Base-by-base conservation (phyloP, 768 basidiomycete species). In the Rhizopogon sp. region DNA sequence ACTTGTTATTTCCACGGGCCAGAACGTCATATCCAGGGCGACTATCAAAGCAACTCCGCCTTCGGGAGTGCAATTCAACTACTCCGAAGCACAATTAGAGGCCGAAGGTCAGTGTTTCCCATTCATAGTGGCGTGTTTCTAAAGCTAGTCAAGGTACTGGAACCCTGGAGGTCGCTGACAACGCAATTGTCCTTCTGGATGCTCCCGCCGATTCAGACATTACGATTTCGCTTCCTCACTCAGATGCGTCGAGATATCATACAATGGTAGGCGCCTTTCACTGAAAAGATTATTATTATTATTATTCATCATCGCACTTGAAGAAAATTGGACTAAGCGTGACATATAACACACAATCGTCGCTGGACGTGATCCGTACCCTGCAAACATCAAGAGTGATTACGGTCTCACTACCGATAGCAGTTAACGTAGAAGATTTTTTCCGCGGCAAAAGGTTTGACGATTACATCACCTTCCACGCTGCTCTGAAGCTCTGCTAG, bases 361-460 rank as follows among this genome's bases (percentile, higher is more conserved):
- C 87, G 56, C 78, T 84, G 1, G 70, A 70, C 3, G 59, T 86
- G 5, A 68, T 69, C 14, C 79, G 93, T 39, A 79, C 69, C 5
- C 67, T 91, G 28, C 75, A 73, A 39, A 74, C 81, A 31, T 76
- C 80, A 11, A 78, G 81, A 55, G 69, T 77, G 2, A 74, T 95
- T 4, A 76, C 79, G 13, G 84, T 87, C 6, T 79, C 87, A 0
- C 75, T 98, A 3, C 95, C 96, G 0, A 76, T 99, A 43, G 83
- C 88, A 3, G 90, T 98, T 55, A 97, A 95, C 55, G 96, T 98
- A 0, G 90, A 98, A 70, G 97, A 99, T 67, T 95, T 93, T 70
- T 98, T 98, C 76, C 84, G 96, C 20, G 87, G 88, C 28, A 76
- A 82, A 54, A 85, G 84, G 96, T 93, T 39, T 43, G 77, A 43